Evolutionary conservation across 75 land plant species (phyloP), one percentile per base, ranked within the genome.

Genomic region (Pinus tabuliformis): DNA sequence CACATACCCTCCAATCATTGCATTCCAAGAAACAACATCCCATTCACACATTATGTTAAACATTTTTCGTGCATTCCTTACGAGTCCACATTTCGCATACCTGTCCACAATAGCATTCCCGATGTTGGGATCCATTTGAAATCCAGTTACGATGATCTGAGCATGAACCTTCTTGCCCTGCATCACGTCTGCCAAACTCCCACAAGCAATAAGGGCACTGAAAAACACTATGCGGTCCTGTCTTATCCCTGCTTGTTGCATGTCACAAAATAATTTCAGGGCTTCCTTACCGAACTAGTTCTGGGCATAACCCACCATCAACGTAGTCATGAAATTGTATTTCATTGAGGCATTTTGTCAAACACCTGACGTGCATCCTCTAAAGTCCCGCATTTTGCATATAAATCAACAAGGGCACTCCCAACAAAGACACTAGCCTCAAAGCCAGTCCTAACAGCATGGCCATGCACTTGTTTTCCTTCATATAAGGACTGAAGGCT

Each of bases 371-470:
- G 81, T 12, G 79, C 89, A 65, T 86, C 86, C 3, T 62, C 49
- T 28, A 79, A 56, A 26, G 58, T 64, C 13, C 83, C 78, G 77
- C 89, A 90, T 79, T 81, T 87, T 54, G 83, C 81, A 81, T 90
- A 90, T 62, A 90, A 76, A 63, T 82, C 85, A 64, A 90, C 62
- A 14, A 90, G 83, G 37, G 89, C 76, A 70, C 74, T 82, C 21
- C 76, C 64, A 18, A 87, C 73, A 62, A 76, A 78, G 56, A 84
- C 81, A 76, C 77, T 70, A 6, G 21, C 36, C 33, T 80, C 85
- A 20, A 80, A 78, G 45, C 91, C 89, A 76, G 76, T 83, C 72
- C 84, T 81, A 12, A 79, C 2, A 59, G 70, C 64, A 56, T 75
- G 57, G 5, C 72, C 80, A 74, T 89, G 91, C 17, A 86, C 28